Evolutionary conservation across 768 basidiomycete genomes (phyloP).

Genomic region (Gloeopeniophorella convolvens): DNA sequence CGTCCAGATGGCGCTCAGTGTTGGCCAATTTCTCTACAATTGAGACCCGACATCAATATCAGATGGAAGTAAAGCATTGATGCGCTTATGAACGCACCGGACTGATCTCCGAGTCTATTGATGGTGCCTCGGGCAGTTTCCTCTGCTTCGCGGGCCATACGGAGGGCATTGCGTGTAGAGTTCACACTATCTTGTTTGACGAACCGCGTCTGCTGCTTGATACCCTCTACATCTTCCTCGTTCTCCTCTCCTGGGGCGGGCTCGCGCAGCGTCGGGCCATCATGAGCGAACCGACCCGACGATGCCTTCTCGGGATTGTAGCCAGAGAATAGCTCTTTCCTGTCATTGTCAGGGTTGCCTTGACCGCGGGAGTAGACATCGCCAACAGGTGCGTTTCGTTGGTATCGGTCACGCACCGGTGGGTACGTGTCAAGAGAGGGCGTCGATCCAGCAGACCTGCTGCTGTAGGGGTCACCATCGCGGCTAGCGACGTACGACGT

Average conservation of each 20-base stretch:
- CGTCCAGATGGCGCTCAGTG: conserved; percentile 91
- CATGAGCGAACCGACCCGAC: conserved; percentile 50
- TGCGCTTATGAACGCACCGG: conserved; percentile 51
- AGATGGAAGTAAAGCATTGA: background rate
- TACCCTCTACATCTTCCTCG: conserved; percentile 88
- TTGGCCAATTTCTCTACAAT: conserved; percentile 76
- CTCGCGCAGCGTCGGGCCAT: conserved; percentile 45
- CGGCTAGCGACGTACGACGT: conserved; percentile 64
- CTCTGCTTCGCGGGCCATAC: conserved; percentile 92
- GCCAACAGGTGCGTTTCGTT: conserved; percentile 46
- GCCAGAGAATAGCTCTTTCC: conserved; percentile 70
- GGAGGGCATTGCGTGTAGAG: conserved; percentile 85
- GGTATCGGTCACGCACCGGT: conserved; percentile 37
- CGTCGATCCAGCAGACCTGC: conserved; percentile 23
- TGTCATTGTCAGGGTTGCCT: conserved; percentile 55
- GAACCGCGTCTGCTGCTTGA: conserved; percentile 86
- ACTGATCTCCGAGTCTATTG: conserved; percentile 81
- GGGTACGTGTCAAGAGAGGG: conserved; percentile 5
- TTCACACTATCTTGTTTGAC: conserved; percentile 89
- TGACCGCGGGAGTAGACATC: conserved; percentile 62
- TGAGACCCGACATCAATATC: conserved; percentile 2
- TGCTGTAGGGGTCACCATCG: conserved; percentile 55
- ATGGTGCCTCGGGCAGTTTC: conserved; percentile 89
- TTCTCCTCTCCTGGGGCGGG: conserved; percentile 62
- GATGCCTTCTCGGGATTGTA: conserved; percentile 54